A percentile compares a stretch with the other conserved stretches of the same genome.
Conservation (phyloP, 441 rosid species). For the Aquilaria agallochum region DNA sequence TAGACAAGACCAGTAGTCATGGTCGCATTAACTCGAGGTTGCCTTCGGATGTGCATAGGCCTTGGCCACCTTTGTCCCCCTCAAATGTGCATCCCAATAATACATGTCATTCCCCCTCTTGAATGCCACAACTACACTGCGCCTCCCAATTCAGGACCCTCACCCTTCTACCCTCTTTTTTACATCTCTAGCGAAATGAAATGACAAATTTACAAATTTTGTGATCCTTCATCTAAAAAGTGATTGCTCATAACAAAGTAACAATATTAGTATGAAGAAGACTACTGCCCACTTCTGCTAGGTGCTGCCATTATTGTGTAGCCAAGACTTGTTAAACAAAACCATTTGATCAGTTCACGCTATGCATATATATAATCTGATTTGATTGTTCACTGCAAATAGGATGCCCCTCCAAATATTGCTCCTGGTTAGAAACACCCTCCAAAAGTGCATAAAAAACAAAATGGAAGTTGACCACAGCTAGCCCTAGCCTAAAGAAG, state of each 20-base stretch:
- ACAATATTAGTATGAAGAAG: too few relatives aligned
- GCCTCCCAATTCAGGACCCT: background rate
- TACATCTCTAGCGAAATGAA: too few relatives aligned
- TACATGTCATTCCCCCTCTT: conserved; percentile 2
- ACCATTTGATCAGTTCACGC: too few relatives aligned
- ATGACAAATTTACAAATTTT: too few relatives aligned
- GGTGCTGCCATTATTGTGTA: too few relatives aligned
- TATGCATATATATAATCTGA: background rate
- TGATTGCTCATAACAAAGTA: too few relatives aligned
- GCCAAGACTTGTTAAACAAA: too few relatives aligned
- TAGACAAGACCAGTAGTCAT: conserved; percentile 8
- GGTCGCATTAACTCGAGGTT: conserved; percentile 17
- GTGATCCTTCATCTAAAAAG: too few relatives aligned
- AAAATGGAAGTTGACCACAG: background rate
- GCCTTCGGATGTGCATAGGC: conserved; percentile 10
- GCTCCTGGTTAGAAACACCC: background rate
- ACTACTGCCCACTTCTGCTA: too few relatives aligned
- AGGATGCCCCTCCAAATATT: background rate
- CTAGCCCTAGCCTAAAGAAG: background rate
- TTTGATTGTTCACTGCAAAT: conserved; percentile 10
- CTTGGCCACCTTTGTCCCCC: background rate
- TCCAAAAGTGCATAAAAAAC: background rate
- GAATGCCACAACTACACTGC: background rate
- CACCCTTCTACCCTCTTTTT: too few relatives aligned
- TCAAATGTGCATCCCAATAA: background rate